These are phyloP conservation scores for Solanum hybrid DNA, from an alignment of 305 asterid species.

Conservation along the genomic window DNA sequence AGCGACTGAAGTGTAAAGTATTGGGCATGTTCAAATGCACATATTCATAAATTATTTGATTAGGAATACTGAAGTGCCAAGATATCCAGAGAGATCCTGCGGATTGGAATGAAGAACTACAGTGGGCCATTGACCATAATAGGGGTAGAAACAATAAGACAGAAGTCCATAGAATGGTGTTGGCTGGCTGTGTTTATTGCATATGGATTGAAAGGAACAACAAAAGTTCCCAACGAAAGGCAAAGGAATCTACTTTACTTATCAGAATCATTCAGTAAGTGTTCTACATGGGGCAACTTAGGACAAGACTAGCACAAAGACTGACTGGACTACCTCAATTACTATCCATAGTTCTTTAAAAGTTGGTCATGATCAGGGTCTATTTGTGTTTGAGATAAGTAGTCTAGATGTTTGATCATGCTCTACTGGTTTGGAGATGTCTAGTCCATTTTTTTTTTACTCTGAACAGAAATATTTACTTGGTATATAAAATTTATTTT, in stretches of 20 bases:
- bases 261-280: too few species aligned
- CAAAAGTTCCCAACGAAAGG: too few species aligned
- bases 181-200: too few species aligned
- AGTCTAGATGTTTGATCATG: background rate
- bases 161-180: too few species aligned
- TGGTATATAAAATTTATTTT: background rate
- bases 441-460: background rate
- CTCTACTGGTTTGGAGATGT: background rate
- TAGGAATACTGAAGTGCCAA: background rate
- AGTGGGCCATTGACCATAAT: background rate
- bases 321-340: too few species aligned
- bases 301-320: too few species aligned
- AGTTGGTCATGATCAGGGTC: too few species aligned
- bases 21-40: background rate
- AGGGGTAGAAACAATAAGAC: too few species aligned
- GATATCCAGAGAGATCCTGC: background rate
- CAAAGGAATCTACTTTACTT: too few species aligned
- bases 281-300: too few species aligned
- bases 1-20: background rate
- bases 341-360: background rate
- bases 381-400: background rate
- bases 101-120: background rate
- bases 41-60: too few species aligned
- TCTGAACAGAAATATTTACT: background rate
- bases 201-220: too few species aligned